A percentile compares a stretch with the other conserved stretches of the same genome.
Conservation (phyloP, 2,329 filamentous ascomycete genomes). For the Pleomassaria siparia region DNA sequence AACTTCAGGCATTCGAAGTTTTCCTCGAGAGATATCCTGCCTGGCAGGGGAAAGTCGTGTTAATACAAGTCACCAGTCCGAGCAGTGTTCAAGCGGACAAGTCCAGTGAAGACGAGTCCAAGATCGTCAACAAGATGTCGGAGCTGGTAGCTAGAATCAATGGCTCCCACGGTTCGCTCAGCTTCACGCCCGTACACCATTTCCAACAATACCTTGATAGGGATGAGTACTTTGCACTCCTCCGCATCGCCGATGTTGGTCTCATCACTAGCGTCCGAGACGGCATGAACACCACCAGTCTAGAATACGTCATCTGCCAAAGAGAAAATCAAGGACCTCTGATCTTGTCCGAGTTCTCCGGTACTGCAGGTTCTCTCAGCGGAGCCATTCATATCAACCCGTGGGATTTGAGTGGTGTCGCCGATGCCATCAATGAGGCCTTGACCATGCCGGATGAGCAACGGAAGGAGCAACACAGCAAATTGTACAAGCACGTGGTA, state of each 20-base stretch:
- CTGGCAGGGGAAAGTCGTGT: slow-evolving; percentile 87
- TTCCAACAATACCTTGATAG: slow-evolving; percentile 90
- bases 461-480: slow-evolving; percentile 68
- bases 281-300: slow-evolving; percentile 95
- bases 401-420: slow-evolving; percentile 85
- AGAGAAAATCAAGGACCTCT: slow-evolving; percentile 82
- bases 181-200: slow-evolving; percentile 89
- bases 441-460: slow-evolving; percentile 71
- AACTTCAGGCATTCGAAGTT: slow-evolving; percentile 88
- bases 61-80: slow-evolving; percentile 93
- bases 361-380: slow-evolving; percentile 81
- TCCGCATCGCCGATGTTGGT: slow-evolving; percentile 85
- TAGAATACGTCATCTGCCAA: slow-evolving; percentile 94
- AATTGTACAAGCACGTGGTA: slow-evolving; percentile 80
- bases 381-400: slow-evolving; percentile 96
- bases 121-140: slow-evolving; percentile 84
- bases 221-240: slow-evolving; percentile 92
- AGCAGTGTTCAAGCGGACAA: slow-evolving; percentile 74
- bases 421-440: slow-evolving; percentile 78
- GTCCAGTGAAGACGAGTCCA: slow-evolving; percentile 72
- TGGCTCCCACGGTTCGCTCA: slow-evolving; percentile 81
- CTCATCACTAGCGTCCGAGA: slow-evolving; percentile 94
- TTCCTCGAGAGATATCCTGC: slow-evolving; percentile 90
- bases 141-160: slow-evolving; percentile 92
- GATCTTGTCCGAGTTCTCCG: slow-evolving; percentile 95